A percentile compares a stretch with the other conserved stretches of the same genome.
Evolutionary conservation across 371 early-diverging fungal species (phyloP).

Genomic region (Mucor piriformis): DNA sequence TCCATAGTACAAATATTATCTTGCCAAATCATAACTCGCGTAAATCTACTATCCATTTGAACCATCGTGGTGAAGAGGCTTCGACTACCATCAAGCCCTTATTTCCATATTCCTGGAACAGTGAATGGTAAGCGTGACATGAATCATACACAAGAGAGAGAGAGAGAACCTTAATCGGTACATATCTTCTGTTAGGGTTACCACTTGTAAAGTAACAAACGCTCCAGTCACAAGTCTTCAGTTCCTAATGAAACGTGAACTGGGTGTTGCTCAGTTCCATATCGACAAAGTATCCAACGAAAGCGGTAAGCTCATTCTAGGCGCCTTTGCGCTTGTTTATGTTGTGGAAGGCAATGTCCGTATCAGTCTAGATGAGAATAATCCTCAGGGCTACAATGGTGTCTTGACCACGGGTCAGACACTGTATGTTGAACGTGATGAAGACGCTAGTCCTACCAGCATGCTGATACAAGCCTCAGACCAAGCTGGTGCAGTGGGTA

Average conservation of each 20-base stretch:
- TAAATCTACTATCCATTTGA: slow-evolving; percentile 46
- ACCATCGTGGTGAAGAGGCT: slow-evolving; percentile 63
- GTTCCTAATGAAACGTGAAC: slow-evolving; percentile 56
- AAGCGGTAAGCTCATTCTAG: slow-evolving; percentile 54
- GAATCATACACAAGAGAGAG: neutral
- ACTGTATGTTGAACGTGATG: slow-evolving; percentile 63
- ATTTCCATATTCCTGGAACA: slow-evolving; percentile 67
- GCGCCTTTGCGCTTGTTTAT: slow-evolving; percentile 61
- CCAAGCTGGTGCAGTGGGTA: slow-evolving; percentile 29
- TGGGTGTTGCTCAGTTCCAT: slow-evolving; percentile 44
- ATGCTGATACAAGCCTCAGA: slow-evolving; percentile 48
- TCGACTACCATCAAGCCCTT: slow-evolving; percentile 57
- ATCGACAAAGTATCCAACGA: slow-evolving; percentile 49
- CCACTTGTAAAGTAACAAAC: slow-evolving; percentile 52
- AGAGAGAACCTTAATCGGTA: too few relatives aligned
- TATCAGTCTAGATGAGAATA: slow-evolving; percentile 53
- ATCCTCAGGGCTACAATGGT: slow-evolving; percentile 20
- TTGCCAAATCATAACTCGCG: slow-evolving; percentile 24
- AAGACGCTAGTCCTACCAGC: slow-evolving; percentile 64
- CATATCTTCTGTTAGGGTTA: slow-evolving; percentile 27
- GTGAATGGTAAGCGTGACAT: slow-evolving; percentile 48
- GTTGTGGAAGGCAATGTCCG: slow-evolving; percentile 63
- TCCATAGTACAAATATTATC: slow-evolving; percentile 40
- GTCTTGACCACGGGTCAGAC: slow-evolving; percentile 54
- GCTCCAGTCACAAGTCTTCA: slow-evolving; percentile 57